Percentiles rank a stretch among this genome's conserved stretches.
Conservation (phyloP, 768 basidiomycete species). For the Pisolithus marmoratus region DNA sequence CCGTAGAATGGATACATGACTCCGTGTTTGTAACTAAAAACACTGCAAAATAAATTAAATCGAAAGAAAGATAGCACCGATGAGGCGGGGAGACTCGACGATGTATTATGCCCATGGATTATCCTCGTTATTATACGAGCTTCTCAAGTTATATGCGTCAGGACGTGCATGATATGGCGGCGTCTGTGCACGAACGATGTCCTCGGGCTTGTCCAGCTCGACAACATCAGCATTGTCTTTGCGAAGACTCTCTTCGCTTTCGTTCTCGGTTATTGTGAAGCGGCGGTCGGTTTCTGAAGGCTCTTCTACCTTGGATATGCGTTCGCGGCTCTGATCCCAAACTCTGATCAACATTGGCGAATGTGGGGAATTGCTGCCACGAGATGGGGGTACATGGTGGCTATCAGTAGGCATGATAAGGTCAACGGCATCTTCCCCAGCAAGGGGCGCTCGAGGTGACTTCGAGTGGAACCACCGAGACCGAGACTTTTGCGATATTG, state of each 20-base stretch:
- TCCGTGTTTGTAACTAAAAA: no score
- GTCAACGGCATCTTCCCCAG: constrained; percentile 74
- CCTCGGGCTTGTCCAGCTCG: constrained; percentile 2
- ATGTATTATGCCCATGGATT: constrained; percentile 23
- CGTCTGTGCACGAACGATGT: constrained; percentile 12
- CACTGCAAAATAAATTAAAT: no score
- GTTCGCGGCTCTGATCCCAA: constrained; percentile 14
- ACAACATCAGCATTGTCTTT: neutral
- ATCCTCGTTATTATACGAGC: constrained; percentile 12
- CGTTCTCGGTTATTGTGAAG: constrained; percentile 5
- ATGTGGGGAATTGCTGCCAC: constrained; percentile 11
- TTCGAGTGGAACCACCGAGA: constrained; percentile 4
- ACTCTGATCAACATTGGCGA: constrained; percentile 19
- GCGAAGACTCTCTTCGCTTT: neutral
- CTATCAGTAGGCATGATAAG: constrained; percentile 50
- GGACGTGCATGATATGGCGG: constrained; percentile 13
- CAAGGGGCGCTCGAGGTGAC: constrained; percentile 14
- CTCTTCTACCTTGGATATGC: neutral
- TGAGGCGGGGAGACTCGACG: neutral
- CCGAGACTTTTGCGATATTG: constrained; percentile 11
- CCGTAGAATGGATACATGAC: no score
- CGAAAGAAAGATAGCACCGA: no score
- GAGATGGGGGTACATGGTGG: constrained; percentile 13
- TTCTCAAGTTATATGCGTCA: constrained; percentile 5
- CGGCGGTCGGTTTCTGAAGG: neutral